phyloP scores from a whole-genome alignment of 2,329 filamentous ascomycete genomes.

The Cryphonectria radicalis region DNA sequence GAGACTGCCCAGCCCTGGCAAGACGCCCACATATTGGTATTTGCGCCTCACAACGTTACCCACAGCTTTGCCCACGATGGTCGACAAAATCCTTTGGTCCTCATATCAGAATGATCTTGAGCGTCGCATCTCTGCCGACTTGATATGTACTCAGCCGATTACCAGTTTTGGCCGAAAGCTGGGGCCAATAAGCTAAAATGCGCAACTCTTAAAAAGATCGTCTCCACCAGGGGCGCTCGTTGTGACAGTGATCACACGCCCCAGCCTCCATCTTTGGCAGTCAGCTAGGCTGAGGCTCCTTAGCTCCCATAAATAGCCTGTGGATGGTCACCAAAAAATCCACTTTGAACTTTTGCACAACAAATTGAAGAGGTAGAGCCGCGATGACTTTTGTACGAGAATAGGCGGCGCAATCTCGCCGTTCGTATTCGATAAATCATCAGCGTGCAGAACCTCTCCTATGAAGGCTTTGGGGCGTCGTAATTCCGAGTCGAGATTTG shows the following conservation, averaged over 20 bases:
- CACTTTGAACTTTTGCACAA: background rate
- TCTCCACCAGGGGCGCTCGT: background rate
- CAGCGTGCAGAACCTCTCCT: conserved; percentile 5
- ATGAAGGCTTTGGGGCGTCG: conserved; percentile 12
- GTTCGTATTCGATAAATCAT: conserved; percentile 9
- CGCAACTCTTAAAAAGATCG: background rate
- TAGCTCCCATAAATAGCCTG: conserved; percentile 3
- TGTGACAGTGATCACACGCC: conserved; percentile 1
- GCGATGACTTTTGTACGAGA: background rate
- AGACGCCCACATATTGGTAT: background rate
- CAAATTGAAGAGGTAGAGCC: too few species aligned
- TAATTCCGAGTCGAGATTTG: background rate
- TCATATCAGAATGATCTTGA: background rate
- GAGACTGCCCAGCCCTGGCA: background rate
- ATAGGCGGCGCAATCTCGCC: background rate
- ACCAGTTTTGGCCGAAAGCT: background rate
- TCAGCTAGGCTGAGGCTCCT: background rate
- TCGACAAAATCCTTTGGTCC: background rate
- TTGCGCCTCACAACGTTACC: background rate
- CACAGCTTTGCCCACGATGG: background rate
- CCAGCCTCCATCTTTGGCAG: conserved; percentile 1
- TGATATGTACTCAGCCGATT: background rate
- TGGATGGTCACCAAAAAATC: background rate
- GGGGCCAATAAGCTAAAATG: background rate
- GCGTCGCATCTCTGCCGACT: background rate